phyloP scores from a whole-genome alignment of 352 stramenopile species.

The Phytophthora colocasiae region DNA sequence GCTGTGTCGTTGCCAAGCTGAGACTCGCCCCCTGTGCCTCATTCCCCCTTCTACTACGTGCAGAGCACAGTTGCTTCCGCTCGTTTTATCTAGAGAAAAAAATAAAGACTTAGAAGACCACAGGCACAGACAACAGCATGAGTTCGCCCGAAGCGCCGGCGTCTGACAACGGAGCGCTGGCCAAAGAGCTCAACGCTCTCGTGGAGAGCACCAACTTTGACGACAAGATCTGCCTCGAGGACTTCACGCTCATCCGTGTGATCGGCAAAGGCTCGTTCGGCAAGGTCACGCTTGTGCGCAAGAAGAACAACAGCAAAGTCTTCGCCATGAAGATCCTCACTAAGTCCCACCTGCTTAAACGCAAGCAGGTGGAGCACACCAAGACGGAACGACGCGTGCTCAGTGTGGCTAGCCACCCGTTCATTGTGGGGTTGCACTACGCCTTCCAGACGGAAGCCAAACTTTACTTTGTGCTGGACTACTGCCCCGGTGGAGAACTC shows the following conservation, averaged over 20 bases:
- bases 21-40: slow-evolving; percentile 18
- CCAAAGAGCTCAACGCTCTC: slow-evolving; percentile 72
- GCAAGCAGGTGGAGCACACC: slow-evolving; percentile 97
- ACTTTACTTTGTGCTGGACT: slow-evolving; percentile 98
- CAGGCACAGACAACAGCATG: slow-evolving; percentile 37
- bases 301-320: slow-evolving; percentile 91
- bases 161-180: slow-evolving; percentile 41
- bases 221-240: slow-evolving; percentile 89
- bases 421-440: slow-evolving; percentile 98
- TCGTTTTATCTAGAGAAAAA: slow-evolving; percentile 15
- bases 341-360: slow-evolving; percentile 94
- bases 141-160: slow-evolving; percentile 53
- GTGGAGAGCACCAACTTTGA: slow-evolving; percentile 82
- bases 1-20: slow-evolving; percentile 17
- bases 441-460: slow-evolving; percentile 98
- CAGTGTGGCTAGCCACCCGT: slow-evolving; percentile 95
- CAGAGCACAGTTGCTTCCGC: slow-evolving; percentile 12
- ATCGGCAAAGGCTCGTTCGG: slow-evolving; percentile 92
- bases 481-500: slow-evolving; percentile 97
- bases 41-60: slow-evolving; percentile 16
- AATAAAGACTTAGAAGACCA: not conserved
- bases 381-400: slow-evolving; percentile 97
- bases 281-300: slow-evolving; percentile 90
- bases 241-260: slow-evolving; percentile 91
- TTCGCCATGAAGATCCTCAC: slow-evolving; percentile 93